Percentiles rank a stretch among this genome's conserved stretches.
Evolutionary conservation across 208 protist species (phyloP).

Genomic region (Herpetomonas samuelpessoai): DNA sequence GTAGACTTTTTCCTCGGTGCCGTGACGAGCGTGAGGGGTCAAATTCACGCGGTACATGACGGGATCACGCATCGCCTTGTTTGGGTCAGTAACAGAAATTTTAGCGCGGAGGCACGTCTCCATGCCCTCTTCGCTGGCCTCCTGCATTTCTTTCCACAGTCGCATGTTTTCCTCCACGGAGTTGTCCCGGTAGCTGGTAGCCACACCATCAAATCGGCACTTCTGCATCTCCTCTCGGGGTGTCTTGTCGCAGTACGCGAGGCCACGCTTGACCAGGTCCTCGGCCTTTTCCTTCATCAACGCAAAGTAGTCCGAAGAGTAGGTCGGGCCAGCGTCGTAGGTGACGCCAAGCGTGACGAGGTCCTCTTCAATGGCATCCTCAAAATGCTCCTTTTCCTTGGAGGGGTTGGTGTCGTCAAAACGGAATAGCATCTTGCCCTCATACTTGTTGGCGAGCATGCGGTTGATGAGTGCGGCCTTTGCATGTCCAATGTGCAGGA

Average conservation of each 20-base stretch:
- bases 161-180: constrained; percentile 95
- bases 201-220: constrained; percentile 89
- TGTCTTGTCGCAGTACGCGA: constrained; percentile 98
- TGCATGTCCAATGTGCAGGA: constrained; percentile 98
- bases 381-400: constrained; percentile 97
- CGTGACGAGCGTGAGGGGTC: constrained; percentile 91
- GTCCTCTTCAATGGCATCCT: constrained; percentile 96
- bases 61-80: constrained; percentile 97
- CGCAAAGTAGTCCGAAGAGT: constrained; percentile 98
- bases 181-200: constrained; percentile 86
- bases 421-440: constrained; percentile 97
- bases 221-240: constrained; percentile 94
- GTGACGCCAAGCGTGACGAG: constrained; percentile 90
- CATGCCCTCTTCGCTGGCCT: constrained; percentile 79
- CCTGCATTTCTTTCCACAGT: constrained; percentile 96
- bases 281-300: constrained; percentile 90
- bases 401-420: constrained; percentile 99
- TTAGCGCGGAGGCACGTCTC: constrained; percentile 96
- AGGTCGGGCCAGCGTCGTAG: constrained; percentile 84
- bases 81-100: constrained; percentile 94
- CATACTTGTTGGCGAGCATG: constrained; percentile 95
- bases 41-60: constrained; percentile 96
- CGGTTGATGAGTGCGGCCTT: constrained; percentile 98
- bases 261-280: constrained; percentile 87
- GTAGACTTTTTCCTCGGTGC: constrained; percentile 93